Evolutionary conservation across 139 green algal genomes (phyloP).

Genomic region (Coelastrella sp.): DNA sequence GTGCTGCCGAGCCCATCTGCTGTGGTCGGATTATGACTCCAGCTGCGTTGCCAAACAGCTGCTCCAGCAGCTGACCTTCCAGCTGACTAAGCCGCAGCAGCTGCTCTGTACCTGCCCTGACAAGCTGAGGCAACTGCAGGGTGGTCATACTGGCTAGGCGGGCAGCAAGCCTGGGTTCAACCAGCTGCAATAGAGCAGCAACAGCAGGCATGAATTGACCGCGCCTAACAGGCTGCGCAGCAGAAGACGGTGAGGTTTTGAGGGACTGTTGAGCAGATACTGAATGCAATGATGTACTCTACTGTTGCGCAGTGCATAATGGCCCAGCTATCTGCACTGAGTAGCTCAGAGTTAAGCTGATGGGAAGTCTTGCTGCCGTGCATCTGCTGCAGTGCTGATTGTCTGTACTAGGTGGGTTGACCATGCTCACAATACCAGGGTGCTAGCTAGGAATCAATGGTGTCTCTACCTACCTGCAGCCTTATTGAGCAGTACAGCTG

Average conservation of each 20-base stretch:
- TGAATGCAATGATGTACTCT: too few species aligned
- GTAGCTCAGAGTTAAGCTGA: too few species aligned
- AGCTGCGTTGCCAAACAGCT: slow-evolving; percentile 87
- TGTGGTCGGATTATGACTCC: slow-evolving; percentile 88
- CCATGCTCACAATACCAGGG: neutral
- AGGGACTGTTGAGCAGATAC: too few species aligned
- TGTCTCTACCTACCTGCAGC: slow-evolving; percentile 21
- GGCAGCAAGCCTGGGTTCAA: slow-evolving; percentile 67
- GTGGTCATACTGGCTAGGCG: slow-evolving; percentile 57
- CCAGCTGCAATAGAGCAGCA: slow-evolving; percentile 67
- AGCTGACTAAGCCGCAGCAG: slow-evolving; percentile 84
- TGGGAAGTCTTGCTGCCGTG: too few species aligned
- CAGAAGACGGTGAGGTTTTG: too few species aligned
- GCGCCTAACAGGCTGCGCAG: too few species aligned
- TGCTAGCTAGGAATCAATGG: neutral
- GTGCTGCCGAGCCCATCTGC: slow-evolving; percentile 61
- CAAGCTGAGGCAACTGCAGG: slow-evolving; percentile 75
- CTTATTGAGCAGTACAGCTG: slow-evolving; percentile 58
- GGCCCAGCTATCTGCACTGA: too few species aligned
- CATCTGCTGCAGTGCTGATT: too few species aligned
- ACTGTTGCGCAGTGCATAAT: too few species aligned
- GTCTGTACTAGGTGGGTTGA: neutral
- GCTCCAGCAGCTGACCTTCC: slow-evolving; percentile 90
- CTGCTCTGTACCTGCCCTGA: slow-evolving; percentile 77
- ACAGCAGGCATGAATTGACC: neutral